Base-by-base conservation (phyloP, 164 flowering plant genomes). In the Umbellularia californica region DNA sequence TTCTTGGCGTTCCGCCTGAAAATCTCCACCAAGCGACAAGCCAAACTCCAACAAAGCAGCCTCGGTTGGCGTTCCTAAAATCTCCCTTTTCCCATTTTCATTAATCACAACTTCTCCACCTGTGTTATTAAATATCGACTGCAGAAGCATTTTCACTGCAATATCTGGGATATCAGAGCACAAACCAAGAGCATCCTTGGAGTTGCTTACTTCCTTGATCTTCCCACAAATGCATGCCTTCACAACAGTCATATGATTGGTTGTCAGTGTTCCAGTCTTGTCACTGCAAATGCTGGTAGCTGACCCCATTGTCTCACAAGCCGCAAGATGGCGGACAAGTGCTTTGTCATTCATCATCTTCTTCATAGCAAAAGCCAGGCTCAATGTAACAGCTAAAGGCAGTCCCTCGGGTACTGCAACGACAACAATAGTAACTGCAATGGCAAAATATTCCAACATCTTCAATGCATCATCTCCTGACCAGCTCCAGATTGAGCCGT, bases 281-380 rank as follows among this genome's bases (percentile, higher is more conserved):
- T 94, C 98, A 80, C 98, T 92, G 70, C 98, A 94, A 63, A 94
- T 94, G 76, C 79, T 85, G 10, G 98, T 94, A 23, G 95, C 86
- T 77, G 98, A 94, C 28, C 98, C 98, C 98, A 94, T 94, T 27
- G 98, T 94, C 84, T 94, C 98, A 81, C 97, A 94, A 73, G 97
- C 98, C 58, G 97, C 97, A 70, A 94, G 84, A 77, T 94, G 84
- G 74, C 97, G 91, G 50, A 94, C 98, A 63, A 94, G 92, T 68
- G 97, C 98, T 83, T 87, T 90, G 68, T 94, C 97, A 70, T 90
- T 92, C 98, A 94, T 94, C 98, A 94, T 94, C 83, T 94, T 94
- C 78, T 92, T 94, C 98, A 94, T 92, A 77, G 98, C 98, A 85
- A 94, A 94, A 62, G 98, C 98, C 82, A 94, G 97, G 81, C 98